Base-by-base conservation (phyloP, 257 asterid species). In the Penstemon barbatus region DNA sequence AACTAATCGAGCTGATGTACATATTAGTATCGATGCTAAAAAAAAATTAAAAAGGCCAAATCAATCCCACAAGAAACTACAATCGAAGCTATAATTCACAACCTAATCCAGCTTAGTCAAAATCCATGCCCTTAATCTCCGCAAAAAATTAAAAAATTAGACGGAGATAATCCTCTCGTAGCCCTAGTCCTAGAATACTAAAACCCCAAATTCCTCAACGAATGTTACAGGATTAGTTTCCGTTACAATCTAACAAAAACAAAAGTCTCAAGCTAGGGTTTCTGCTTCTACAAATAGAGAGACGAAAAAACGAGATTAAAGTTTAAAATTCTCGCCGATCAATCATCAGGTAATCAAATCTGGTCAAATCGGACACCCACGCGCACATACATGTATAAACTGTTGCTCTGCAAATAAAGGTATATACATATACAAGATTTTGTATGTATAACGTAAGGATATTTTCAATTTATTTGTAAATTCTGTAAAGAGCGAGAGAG, bases 51-150 rank as follows among this genome's bases (percentile, higher is more conserved):
- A 62, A 37, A 48, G 19, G 65, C 75, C 6, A 37, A 33, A 18
- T 49, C 40, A 61, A 52, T 38, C 36, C 55, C 52, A 11, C 40
- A 55, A 54, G 52, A 71, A 41, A 41, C 45, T 12, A 8, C 37
- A 15, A 50, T 25, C 53, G 70, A 44, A 79, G 69, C 81, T 62
- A 72, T 55, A 77, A 73, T 59, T 53, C 71, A 71, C 78, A 58
- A 69, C 58, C 72, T 69, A 73, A 74, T 76, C 87, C 79, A 76
- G 70, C 82, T 79, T 84, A 74, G 66, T 59, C 63, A 49, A 55
- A 74, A 55, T 71, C 75, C 74, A 66, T 46, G 61, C 63, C 74
- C 72, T 72, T 25, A 71, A 77, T 57, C 72, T 19, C 46, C 48
- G 70, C 68, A 71, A 69, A 74, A 73, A 54, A 73, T 60, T 53